Conservation (phyloP, 1,284 basidiomycete genomes). For the Boletus sp. region DNA sequence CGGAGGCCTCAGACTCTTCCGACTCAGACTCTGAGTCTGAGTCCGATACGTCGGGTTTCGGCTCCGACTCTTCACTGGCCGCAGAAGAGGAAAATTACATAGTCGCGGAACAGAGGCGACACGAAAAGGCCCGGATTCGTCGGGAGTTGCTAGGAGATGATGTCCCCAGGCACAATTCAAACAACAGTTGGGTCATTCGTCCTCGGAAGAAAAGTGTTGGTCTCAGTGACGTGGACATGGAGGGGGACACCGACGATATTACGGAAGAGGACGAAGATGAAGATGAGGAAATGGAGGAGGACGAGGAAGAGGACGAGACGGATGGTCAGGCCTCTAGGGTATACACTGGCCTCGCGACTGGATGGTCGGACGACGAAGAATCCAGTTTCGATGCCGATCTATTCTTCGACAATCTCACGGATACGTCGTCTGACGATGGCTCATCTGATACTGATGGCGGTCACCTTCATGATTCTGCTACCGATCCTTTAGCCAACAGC, state of each 20-base stretch:
- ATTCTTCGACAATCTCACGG: constrained; percentile 73
- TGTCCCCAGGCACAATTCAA: constrained; percentile 44
- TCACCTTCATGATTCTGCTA: constrained; percentile 33
- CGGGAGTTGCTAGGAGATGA: constrained; percentile 57
- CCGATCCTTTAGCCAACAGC: constrained; percentile 40
- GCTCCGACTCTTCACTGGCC: constrained; percentile 55
- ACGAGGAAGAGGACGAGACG: constrained; percentile 43
- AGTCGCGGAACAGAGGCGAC: constrained; percentile 44
- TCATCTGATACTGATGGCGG: constrained; percentile 40
- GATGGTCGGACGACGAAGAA: constrained; percentile 73
- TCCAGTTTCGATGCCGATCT: constrained; percentile 75
- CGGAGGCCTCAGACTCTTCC: constrained; percentile 44
- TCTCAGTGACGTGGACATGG: constrained; percentile 57
- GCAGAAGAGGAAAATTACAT: constrained; percentile 65
- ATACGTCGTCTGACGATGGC: constrained; percentile 39
- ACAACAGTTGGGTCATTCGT: constrained; percentile 65
- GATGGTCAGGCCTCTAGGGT: constrained; percentile 44
- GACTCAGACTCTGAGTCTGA: constrained; percentile 36
- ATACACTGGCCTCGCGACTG: constrained; percentile 60
- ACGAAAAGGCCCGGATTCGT: constrained; percentile 49
- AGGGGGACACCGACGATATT: constrained; percentile 49
- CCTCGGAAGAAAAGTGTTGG: constrained; percentile 68
- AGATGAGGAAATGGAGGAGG: constrained; percentile 40
- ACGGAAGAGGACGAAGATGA: constrained; percentile 53
- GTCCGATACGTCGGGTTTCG: constrained; percentile 42